phyloP scores from a whole-genome alignment of 2,329 filamentous ascomycete species.

The Hirsutella minnesotensis region DNA sequence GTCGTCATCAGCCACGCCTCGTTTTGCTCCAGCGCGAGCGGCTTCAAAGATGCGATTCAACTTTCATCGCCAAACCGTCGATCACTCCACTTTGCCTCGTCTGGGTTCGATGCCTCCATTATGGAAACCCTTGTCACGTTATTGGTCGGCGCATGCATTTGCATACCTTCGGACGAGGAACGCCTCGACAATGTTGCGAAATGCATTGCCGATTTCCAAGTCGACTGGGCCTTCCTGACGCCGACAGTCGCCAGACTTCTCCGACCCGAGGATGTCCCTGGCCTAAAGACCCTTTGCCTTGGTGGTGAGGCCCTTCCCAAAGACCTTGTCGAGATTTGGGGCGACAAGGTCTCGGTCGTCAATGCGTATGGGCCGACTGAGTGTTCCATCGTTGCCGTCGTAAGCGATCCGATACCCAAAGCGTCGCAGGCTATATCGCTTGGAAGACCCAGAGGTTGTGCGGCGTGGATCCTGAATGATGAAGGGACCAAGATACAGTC shows the following conservation, averaged over 20 bases:
- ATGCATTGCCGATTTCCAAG: slow-evolving; percentile 8
- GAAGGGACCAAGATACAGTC: neutral
- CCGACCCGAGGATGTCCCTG: slow-evolving; percentile 5
- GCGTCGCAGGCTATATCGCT: neutral
- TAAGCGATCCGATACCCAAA: neutral
- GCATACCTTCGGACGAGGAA: slow-evolving; percentile 1
- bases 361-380: slow-evolving; percentile 14
- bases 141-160: neutral
- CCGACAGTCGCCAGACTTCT: slow-evolving; percentile 11
- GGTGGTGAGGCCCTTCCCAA: slow-evolving; percentile 10
- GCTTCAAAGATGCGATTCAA: slow-evolving; percentile 5
- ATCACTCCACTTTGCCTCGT: slow-evolving; percentile 4
- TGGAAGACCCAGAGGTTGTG: neutral
- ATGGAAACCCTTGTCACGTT: neutral
- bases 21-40: slow-evolving; percentile 7
- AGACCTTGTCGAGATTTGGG: slow-evolving; percentile 9
- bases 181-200: slow-evolving; percentile 5
- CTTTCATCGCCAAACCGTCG: neutral
- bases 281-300: neutral
- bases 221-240: slow-evolving; percentile 13
- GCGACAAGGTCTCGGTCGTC: slow-evolving; percentile 7
- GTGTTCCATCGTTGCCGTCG: slow-evolving; percentile 6
- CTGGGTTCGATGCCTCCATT: slow-evolving; percentile 1
- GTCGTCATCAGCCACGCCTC: slow-evolving; percentile 11
- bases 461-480: slow-evolving; percentile 1